These are phyloP conservation scores for Castanea crenata DNA, from an alignment of 306 rosid genomes.

Conservation along the genomic window DNA sequence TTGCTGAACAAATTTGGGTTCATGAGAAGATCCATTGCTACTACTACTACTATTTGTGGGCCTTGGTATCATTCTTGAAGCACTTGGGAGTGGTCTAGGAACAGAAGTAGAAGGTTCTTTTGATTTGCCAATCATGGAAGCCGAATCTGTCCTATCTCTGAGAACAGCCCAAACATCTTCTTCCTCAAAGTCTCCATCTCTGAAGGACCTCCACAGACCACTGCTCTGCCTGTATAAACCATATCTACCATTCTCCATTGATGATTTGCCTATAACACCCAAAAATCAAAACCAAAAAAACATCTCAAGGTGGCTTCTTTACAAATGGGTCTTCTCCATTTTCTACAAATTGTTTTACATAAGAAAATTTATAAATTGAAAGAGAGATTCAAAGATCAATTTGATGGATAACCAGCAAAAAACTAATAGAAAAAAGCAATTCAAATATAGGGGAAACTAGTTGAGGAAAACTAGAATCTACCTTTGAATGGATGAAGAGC, in stretches of 20 bases:
- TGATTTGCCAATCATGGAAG: conserved; percentile 19
- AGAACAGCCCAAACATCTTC: conserved; percentile 72
- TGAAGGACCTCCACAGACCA: conserved; percentile 75
- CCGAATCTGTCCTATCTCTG: conserved; percentile 36
- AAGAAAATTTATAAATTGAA: background rate
- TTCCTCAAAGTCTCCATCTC: conserved; percentile 88
- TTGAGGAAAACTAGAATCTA: conserved; percentile 26
- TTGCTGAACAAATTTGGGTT: conserved; percentile 49
- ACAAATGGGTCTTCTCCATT: conserved; percentile 15
- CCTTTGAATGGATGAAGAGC: conserved; percentile 43
- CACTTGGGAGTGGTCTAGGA: conserved; percentile 37
- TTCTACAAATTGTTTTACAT: background rate
- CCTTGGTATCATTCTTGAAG: conserved; percentile 65
- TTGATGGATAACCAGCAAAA: background rate
- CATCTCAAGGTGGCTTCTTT: background rate
- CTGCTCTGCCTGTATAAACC: conserved; percentile 50
- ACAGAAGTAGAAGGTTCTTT: conserved; percentile 30
- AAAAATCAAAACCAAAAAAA: conserved; percentile 12
- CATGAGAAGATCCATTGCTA: conserved; percentile 31
- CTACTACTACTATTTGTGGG: conserved; percentile 33
- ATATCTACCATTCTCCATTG: conserved; percentile 51
- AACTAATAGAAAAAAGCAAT: background rate
- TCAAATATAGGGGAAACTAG: background rate
- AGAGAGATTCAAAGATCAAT: conserved; percentile 9
- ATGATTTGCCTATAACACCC: conserved; percentile 33